Conservation (phyloP, 345 rosid species). For the Eucalyptus fibrosa region DNA sequence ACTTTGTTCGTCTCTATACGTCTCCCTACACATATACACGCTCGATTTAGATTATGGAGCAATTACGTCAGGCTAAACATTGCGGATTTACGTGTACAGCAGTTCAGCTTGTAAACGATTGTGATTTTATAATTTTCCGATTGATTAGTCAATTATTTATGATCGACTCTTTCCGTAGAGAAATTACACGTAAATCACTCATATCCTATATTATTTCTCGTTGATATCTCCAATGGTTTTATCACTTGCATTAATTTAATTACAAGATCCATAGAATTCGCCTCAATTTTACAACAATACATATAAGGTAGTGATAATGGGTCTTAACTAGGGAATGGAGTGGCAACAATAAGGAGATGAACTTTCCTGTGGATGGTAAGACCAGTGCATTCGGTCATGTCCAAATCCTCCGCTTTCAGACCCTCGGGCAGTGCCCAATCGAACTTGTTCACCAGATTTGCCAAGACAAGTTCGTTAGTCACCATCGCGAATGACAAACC, state of each 20-base stretch:
- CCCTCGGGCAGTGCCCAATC: constrained; percentile 20
- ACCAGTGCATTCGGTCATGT: constrained; percentile 7
- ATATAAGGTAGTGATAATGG: not conserved
- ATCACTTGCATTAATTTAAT: not conserved
- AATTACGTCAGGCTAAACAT: not conserved
- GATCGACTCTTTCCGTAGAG: not conserved
- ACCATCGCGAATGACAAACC: constrained; percentile 6
- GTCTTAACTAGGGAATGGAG: not conserved
- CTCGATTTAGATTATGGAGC: not conserved
- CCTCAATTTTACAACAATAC: not conserved
- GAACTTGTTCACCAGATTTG: constrained; percentile 12
- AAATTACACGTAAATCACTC: not conserved
- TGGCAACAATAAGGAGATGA: constrained; percentile 2
- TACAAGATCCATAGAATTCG: not conserved
- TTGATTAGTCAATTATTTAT: not conserved
- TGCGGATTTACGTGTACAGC: not conserved
- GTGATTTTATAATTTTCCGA: not conserved
- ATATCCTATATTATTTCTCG: not conserved
- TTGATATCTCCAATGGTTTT: not conserved
- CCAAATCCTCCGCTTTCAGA: constrained; percentile 3
- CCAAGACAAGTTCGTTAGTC: not conserved
- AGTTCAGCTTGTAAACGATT: not conserved
- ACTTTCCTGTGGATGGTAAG: constrained; percentile 10
- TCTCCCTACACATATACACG: not conserved
- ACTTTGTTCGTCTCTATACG: not conserved